Conservation (phyloP, 495 filamentous ascomycete genomes). For the Aspergillus avenaceus region DNA sequence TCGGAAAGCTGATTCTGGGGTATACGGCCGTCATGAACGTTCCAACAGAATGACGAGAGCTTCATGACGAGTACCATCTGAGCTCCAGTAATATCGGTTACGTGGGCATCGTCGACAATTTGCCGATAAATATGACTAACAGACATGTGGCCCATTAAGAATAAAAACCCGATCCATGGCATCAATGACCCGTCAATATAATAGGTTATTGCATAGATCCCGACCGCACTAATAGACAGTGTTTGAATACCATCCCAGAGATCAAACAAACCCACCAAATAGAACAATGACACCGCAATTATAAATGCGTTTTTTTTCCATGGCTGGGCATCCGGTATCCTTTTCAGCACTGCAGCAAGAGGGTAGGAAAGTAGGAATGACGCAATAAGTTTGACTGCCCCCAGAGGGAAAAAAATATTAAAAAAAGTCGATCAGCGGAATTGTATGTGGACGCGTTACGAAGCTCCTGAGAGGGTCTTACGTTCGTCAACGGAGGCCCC, state of each 20-base stretch:
- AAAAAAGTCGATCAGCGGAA: constrained; percentile 3
- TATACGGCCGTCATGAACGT: constrained; percentile 83
- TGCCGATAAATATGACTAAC: constrained; percentile 83
- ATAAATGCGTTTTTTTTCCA: constrained; percentile 88
- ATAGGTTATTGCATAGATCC: constrained; percentile 76
- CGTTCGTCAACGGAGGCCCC: constrained; percentile 85
- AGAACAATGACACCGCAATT: constrained; percentile 77
- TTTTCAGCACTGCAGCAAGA: constrained; percentile 81
- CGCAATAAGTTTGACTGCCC: constrained; percentile 83
- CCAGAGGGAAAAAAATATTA: constrained; percentile 8
- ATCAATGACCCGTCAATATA: constrained; percentile 89
- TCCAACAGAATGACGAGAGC: constrained; percentile 96
- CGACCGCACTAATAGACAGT: constrained; percentile 70
- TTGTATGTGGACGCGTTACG: not conserved
- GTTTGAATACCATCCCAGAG: constrained; percentile 85
- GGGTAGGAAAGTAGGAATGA: constrained; percentile 93
- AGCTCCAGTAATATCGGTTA: constrained; percentile 87
- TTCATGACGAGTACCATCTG: constrained; percentile 99
- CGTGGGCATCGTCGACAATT: constrained; percentile 55
- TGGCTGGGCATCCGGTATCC: constrained; percentile 80
- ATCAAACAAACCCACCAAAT: constrained; percentile 90
- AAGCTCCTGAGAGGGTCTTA: constrained; percentile 36
- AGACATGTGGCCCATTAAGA: constrained; percentile 94
- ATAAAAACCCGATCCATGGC: constrained; percentile 96
- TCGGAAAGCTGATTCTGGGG: constrained; percentile 77